Base-by-base conservation (phyloP, 495 filamentous ascomycete species). In the Hapsidospora chrysogenum region DNA sequence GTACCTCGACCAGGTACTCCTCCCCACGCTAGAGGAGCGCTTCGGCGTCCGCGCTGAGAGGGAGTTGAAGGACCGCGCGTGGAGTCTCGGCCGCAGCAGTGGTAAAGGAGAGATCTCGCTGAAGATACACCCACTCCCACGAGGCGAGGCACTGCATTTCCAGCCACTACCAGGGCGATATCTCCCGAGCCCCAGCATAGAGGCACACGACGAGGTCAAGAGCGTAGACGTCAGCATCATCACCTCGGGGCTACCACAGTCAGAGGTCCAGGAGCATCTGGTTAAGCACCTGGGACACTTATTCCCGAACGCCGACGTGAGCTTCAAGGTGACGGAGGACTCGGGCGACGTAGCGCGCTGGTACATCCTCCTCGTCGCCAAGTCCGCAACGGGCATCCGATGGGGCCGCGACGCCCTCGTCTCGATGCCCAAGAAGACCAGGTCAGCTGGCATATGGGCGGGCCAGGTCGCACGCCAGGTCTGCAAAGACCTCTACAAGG, bases 281-380 rank as follows among this genome's bases (percentile, higher is more conserved):
- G 36, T 42, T 4, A 38, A 47, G 6, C 51, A 59, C 21, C 42
- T 67, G 8, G 48, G 41, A 8, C 30, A 39, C 19, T 41, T 60
- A 6, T 62, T 65, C 36, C 61, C 63, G 0, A 43, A 49, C n/a
- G 57, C 64, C 11, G 64, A 68, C 6, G 47, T 67, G 7, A 41
- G 54, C 7, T 69, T 75, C 49, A 47, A 58, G 9, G 17, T 62
- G 0, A 41, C 53, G 15, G 74, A 87, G 51, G 66, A 74, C 25
- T 78, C 72, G 36, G 52, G 59, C 5, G 63, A 75, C 35, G 61
- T 57, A 2, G 66, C 74, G 31, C 67, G 78, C 9, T 52, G 79
- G 4, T 87, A 86, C 31, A 55, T 85, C 6, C 59, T 92, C 3
- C 52, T 86, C 5, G 79, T 89, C 4, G 82, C 79, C 0, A 65